Base-by-base conservation (phyloP, 106 monocot genomes). In the Phalaenopsis aphrodite region DNA sequence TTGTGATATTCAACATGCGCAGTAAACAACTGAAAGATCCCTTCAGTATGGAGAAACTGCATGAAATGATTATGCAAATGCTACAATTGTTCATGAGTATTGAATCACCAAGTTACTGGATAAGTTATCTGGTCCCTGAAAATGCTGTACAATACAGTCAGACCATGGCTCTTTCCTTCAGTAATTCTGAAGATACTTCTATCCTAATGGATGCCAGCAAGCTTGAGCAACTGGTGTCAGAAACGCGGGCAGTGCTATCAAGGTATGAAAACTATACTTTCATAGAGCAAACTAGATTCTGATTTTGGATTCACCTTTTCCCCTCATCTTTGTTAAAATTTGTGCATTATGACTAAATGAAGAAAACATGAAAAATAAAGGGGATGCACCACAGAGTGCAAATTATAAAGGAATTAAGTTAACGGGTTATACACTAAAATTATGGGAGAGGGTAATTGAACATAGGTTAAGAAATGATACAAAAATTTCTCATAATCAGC, bases 181-280 rank as follows among this genome's bases (percentile, higher is more conserved):
- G 67, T 80, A 84, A 82, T 42, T 86, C 78, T 84, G 94, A 91
- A 41, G 85, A 94, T 67, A 45, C 84, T 49, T 76, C 85, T 49
- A 56, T 89, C 37, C 76, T 85, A n/a, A 90, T 92, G 85, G 89
- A 92, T 79, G 49, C 81, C 12, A 79, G 77, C 79, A 98, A 91
- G 75, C 94, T 98, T 56, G 98, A 94, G 64, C 87, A 94, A 75
- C 84, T 98, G 42, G 86, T 98, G 79, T 79, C 76, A 78, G 94
- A 98, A 81, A 89, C 98, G 14, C 82, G 87, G n/a, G 73, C 75
- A 38, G 92, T 91, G 47, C 61, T 98, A 75, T 87, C 89, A 84
- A 94, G 98, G 98, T 98, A 85, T 72, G 68, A 7, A 47, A 46
- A 79, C 24, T 56, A 21, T 58, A 78, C 11, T 58, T 58, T 58